phyloP scores from a whole-genome alignment of 1,284 basidiomycete species.

The Ganoderma multipileum region DNA sequence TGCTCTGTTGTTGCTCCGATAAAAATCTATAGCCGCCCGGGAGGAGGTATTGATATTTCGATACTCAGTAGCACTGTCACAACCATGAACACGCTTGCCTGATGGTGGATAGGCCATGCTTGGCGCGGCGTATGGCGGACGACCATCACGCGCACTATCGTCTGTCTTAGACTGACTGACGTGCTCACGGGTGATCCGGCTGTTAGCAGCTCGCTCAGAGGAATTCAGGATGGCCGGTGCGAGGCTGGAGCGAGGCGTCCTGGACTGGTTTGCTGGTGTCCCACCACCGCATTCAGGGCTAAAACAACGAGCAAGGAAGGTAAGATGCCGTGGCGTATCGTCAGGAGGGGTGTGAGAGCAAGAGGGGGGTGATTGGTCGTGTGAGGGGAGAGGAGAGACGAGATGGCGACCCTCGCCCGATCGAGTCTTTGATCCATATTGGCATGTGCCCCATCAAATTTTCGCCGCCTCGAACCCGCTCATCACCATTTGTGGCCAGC shows the following conservation, averaged over 20 bases:
- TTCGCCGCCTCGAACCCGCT: neutral
- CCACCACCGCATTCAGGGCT: neutral
- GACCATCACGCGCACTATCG: neutral
- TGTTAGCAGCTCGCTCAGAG: neutral
- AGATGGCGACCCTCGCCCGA: neutral
- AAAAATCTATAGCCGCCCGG: neutral
- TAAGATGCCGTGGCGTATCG: neutral
- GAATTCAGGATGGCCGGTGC: too few species aligned
- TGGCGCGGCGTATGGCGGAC: neutral
- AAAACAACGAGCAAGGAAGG: neutral
- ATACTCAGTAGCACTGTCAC: neutral
- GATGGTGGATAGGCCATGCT: neutral
- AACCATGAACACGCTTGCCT: neutral
- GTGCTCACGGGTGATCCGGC: neutral
- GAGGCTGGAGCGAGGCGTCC: too few species aligned
- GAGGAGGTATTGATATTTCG: neutral
- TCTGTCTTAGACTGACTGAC: neutral
- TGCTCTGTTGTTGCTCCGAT: neutral
- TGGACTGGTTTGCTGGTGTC: too few species aligned
- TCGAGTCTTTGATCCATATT: neutral
- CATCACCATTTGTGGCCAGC: neutral
- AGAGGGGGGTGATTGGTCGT: neutral
- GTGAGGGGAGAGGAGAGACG: neutral
- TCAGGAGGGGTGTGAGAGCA: neutral
- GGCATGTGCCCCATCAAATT: neutral